Percentiles rank a stretch among this genome's conserved stretches.
phyloP scores from a whole-genome alignment of 2,329 filamentous ascomycete genomes.

The Microsporum ferrugineum region DNA sequence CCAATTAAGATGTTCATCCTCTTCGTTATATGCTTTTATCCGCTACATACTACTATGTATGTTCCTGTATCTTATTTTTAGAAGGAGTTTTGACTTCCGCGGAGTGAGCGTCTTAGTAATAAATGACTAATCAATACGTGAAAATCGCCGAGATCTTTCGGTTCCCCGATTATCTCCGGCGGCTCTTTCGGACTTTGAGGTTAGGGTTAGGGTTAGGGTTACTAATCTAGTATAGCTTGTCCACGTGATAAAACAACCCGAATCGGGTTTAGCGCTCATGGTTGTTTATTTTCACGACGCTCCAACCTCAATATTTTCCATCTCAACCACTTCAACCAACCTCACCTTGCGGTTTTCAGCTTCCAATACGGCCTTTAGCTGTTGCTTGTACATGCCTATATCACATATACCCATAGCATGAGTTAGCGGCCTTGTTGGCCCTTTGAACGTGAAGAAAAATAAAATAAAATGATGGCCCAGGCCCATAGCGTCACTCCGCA shows the following conservation, averaged over 20 bases:
- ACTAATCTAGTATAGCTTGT: neutral
- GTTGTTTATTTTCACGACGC: slow-evolving; percentile 4
- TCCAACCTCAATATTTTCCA: neutral
- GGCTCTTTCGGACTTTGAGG: neutral
- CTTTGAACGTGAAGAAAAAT: too few relatives aligned
- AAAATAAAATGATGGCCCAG: neutral
- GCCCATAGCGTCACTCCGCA: neutral
- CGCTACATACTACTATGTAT: too few relatives aligned
- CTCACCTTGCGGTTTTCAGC: neutral
- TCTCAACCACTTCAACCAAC: neutral
- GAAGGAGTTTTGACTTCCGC: too few relatives aligned
- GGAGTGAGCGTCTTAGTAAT: neutral
- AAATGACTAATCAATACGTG: neutral
- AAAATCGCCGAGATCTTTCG: neutral
- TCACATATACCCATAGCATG: neutral
- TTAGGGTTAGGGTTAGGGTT: slow-evolving; percentile 10
- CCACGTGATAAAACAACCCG: neutral
- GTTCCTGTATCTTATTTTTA: too few relatives aligned
- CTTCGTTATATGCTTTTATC: too few relatives aligned
- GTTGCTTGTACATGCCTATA: neutral
- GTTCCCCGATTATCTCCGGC: neutral
- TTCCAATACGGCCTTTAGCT: neutral
- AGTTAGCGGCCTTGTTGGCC: neutral
- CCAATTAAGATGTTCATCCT: too few relatives aligned
- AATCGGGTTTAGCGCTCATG: neutral